These are phyloP conservation scores for Caryopteris hybrid DNA, from an alignment of 305 asterid species.

Conservation along the genomic window DNA sequence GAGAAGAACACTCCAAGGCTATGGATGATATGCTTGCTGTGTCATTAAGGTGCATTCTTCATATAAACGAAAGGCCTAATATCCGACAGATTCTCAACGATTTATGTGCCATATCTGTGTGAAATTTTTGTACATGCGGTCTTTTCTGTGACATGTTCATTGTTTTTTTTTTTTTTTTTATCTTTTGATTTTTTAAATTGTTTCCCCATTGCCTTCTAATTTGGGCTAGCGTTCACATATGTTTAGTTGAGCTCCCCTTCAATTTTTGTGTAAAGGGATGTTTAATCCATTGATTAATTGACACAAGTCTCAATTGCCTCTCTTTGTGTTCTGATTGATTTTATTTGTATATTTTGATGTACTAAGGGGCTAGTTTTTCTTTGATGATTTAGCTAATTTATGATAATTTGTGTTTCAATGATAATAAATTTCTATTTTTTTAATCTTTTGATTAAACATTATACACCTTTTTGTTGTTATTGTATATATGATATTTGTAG, in stretches of 20 bases:
- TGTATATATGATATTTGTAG: too few species aligned
- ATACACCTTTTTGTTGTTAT: too few species aligned
- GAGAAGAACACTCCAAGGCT: conserved; percentile 65
- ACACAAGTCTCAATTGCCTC: conserved; percentile 24
- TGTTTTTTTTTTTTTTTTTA: conserved; percentile 17
- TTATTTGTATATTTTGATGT: neutral
- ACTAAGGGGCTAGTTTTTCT: too few species aligned
- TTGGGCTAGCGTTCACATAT: conserved; percentile 45
- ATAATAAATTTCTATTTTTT: too few species aligned
- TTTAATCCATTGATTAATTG: conserved; percentile 67
- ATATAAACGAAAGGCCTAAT: conserved; percentile 82
- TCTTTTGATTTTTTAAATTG: conserved; percentile 27
- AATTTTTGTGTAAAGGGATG: conserved; percentile 92
- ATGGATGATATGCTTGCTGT: conserved; percentile 78
- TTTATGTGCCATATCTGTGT: conserved; percentile 61
- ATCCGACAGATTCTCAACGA: conserved; percentile 73
- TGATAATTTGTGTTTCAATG: too few species aligned
- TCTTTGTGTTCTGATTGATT: neutral
- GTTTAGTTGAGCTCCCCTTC: conserved; percentile 47
- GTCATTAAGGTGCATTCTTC: conserved; percentile 78
- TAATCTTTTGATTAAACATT: too few species aligned
- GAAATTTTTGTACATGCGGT: conserved; percentile 62
- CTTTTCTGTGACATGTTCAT: conserved; percentile 44
- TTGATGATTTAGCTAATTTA: too few species aligned
- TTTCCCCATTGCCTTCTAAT: conserved; percentile 45